Conservation (phyloP, 257 asterid species). For the Nicotiana obtusifolia region DNA sequence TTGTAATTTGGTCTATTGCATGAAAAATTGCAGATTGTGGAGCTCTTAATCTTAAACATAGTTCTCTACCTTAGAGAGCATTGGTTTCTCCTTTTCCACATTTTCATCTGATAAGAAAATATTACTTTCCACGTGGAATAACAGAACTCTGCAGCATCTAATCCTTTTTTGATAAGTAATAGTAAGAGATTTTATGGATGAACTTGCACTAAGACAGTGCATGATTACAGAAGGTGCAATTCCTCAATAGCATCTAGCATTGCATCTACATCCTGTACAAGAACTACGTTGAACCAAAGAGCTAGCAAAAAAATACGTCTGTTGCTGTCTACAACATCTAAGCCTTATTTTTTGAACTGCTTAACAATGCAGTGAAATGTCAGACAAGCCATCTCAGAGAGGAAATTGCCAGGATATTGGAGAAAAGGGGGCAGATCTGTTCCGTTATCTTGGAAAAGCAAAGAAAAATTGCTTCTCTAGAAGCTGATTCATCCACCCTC, state of each 20-base stretch:
- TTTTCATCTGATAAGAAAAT: not conserved
- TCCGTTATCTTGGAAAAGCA: constrained; percentile 54
- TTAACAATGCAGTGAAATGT: constrained; percentile 49
- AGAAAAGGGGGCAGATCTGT: constrained; percentile 51
- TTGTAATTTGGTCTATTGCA: not conserved
- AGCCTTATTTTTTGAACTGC: not conserved
- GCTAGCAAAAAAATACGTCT: not conserved
- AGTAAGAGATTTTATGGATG: not conserved
- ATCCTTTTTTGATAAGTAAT: not conserved
- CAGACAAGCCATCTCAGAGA: constrained; percentile 47
- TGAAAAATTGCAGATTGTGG: not conserved
- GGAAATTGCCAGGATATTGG: constrained; percentile 42
- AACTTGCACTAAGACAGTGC: not conserved
- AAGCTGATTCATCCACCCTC: constrained; percentile 54
- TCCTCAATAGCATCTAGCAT: not conserved
- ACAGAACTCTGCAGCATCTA: not conserved
- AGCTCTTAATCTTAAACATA: not conserved
- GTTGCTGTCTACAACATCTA: not conserved
- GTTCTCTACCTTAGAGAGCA: not conserved
- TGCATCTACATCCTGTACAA: not conserved
- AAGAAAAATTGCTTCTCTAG: constrained; percentile 47
- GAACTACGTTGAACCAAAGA: not conserved
- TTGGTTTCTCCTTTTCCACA: not conserved
- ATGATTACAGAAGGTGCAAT: not conserved
- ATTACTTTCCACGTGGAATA: not conserved